Evolutionary conservation across 768 basidiomycete species (phyloP).

Genomic region (Boletus rex-veris): DNA sequence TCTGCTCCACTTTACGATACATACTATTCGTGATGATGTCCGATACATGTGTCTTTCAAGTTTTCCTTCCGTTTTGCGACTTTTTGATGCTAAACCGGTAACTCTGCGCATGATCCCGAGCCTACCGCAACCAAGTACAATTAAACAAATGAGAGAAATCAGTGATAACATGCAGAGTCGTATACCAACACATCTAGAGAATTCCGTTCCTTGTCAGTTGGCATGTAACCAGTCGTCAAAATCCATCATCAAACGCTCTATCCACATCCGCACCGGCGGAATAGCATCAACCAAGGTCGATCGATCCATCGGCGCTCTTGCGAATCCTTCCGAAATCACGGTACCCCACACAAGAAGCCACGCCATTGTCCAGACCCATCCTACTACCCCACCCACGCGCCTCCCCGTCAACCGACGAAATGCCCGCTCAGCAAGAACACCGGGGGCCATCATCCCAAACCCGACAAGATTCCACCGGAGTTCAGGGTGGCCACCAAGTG

Average conservation of each 20-base stretch:
- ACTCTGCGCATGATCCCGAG: too few relatives aligned
- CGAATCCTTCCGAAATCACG: not conserved
- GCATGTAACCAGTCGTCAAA: not conserved
- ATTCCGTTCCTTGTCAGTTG: not conserved
- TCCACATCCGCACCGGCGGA: not conserved
- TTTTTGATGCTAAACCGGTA: too few relatives aligned
- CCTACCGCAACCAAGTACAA: too few relatives aligned
- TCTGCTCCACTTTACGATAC: too few relatives aligned
- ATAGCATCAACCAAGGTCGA: not conserved
- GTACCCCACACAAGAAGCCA: not conserved
- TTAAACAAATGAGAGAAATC: too few relatives aligned
- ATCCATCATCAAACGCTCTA: not conserved
- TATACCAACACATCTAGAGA: too few relatives aligned
- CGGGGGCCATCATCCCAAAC: slow-evolving; percentile 4
- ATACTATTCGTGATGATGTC: too few relatives aligned
- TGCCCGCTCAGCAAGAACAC: not conserved
- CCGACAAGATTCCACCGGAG: not conserved
- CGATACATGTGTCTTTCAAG: too few relatives aligned
- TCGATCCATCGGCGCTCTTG: not conserved
- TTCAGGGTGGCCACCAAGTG: not conserved
- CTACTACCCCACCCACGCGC: not conserved
- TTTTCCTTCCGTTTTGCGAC: too few relatives aligned
- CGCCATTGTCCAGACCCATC: slow-evolving; percentile 1
- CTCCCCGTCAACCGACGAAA: not conserved
- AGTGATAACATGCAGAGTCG: too few relatives aligned